phyloP scores from a whole-genome alignment of 345 rosid genomes.

The Dipteronia sinensis region DNA sequence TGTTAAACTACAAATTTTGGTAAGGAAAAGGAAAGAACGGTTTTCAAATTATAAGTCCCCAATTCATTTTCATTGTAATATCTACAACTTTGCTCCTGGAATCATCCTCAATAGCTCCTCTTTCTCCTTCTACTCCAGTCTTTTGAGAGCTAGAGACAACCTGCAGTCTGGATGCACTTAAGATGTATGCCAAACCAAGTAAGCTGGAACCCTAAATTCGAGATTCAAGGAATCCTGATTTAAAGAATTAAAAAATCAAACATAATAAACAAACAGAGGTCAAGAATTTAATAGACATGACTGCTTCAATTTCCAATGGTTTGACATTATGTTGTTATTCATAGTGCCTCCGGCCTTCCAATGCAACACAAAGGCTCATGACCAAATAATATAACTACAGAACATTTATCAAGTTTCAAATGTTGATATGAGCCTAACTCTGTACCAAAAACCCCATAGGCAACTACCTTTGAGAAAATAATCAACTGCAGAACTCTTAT shows the following conservation, averaged over 20 bases:
- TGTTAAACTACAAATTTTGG: not conserved
- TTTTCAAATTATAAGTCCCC: not conserved
- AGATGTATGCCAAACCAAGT: not conserved
- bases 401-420: not conserved
- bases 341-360: not conserved
- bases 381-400: not conserved
- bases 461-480: not conserved
- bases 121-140: not conserved
- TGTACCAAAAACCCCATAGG: not conserved
- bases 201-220: not conserved
- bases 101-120: not conserved
- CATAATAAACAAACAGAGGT: not conserved
- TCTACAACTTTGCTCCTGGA: not conserved
- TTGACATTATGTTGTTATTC: not conserved
- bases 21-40: not conserved
- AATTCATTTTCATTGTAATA: not conserved
- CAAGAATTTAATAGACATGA: not conserved
- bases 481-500: not conserved
- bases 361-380: not conserved
- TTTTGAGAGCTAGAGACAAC: conserved; percentile 6
- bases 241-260: not conserved
- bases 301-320: not conserved
- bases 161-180: not conserved
- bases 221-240: not conserved
- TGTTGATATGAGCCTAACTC: not conserved